phyloP scores from a whole-genome alignment of 2,329 filamentous ascomycete species.

The Phaeosphaeria sp. region DNA sequence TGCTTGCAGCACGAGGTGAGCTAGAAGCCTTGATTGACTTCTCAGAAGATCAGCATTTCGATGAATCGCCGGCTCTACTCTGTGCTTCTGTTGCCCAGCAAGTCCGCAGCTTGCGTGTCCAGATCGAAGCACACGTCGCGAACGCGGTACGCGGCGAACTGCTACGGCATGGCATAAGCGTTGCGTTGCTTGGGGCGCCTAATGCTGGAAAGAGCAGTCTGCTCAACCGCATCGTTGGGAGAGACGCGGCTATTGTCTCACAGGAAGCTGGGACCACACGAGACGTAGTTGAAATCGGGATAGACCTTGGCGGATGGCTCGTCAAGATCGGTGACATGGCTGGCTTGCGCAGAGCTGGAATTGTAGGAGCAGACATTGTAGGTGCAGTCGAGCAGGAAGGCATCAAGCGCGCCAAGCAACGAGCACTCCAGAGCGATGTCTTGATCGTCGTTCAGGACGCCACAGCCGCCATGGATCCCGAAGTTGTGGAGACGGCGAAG shows the following conservation, averaged over 20 bases:
- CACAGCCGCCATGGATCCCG: slow-evolving; percentile 72
- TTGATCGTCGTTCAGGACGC: slow-evolving; percentile 74
- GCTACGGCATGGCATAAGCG: slow-evolving; percentile 80
- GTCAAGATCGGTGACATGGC: slow-evolving; percentile 97
- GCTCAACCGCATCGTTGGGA: slow-evolving; percentile 86
- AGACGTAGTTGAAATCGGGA: slow-evolving; percentile 88
- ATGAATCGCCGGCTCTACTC: slow-evolving; percentile 79
- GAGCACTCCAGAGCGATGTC: slow-evolving; percentile 83
- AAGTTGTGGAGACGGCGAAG: slow-evolving; percentile 62
- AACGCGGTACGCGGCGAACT: slow-evolving; percentile 86
- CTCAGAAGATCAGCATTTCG: slow-evolving; percentile 95
- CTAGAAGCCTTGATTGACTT: slow-evolving; percentile 97
- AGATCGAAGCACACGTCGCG: slow-evolving; percentile 72
- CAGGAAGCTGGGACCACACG: slow-evolving; percentile 90
- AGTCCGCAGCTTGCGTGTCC: slow-evolving; percentile 65
- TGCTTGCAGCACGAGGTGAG: slow-evolving; percentile 85
- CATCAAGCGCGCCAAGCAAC: slow-evolving; percentile 82
- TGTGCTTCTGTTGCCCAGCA: slow-evolving; percentile 72
- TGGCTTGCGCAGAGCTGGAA: slow-evolving; percentile 69
- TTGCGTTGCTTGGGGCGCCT: slow-evolving; percentile 87
- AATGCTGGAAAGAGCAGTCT: slow-evolving; percentile 96
- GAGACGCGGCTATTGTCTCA: slow-evolving; percentile 95
- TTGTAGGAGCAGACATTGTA: slow-evolving; percentile 53
- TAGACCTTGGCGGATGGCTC: slow-evolving; percentile 88
- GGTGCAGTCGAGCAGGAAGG: slow-evolving; percentile 86